Evolutionary conservation across 176 grass and related monocot species (phyloP), one percentile per base, ranked within the genome.

Genomic region (Avena sativa): DNA sequence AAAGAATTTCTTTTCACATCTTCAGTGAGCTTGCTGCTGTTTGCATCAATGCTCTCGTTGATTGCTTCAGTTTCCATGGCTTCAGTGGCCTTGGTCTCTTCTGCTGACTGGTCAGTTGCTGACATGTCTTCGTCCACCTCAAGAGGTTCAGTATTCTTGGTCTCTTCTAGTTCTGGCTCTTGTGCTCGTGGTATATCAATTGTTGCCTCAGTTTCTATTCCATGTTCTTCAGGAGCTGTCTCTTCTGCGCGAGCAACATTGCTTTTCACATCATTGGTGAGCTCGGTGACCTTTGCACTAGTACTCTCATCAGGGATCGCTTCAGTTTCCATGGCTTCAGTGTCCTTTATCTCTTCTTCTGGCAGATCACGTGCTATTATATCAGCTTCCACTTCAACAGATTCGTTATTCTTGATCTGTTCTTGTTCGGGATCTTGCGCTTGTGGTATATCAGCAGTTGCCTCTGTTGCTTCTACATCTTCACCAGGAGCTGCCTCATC

Each of bases 141-240:
- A 85, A 15, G 21, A 65, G 75, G 20, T 55, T 84, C 76, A 36
- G 47, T 55, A 52, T 75, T 62, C 76, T 89, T 67, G 48, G 28
- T 66, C 46, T 89, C 87, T 85, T 89, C 82, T 75, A 74, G 68
- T 48, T 81, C 59, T 81, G 49, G 34, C 12, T 76, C 69, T 15
- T 81, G 82, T 51, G 52, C 49, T 67, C 36, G 13, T 85, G 77
- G 30, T 4, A 17, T 68, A 76, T 81, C 59, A 85, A 30, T 26
- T 59, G 23, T 50, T 67, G 56, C 13, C 58, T 87, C 32, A 44
- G 73, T 73, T 71, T 26, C 52, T 71, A 47, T 12, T 34, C 65
- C 20, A 52, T 84, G 44, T 60, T 79, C 81, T 84, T 88, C 11
- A 11, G 26, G 71, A 78, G 64, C 80, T 74, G 1, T 32, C 17